Evolutionary conservation across 805 yeast species (phyloP).

Genomic region (Kodamaea sagamina): DNA sequence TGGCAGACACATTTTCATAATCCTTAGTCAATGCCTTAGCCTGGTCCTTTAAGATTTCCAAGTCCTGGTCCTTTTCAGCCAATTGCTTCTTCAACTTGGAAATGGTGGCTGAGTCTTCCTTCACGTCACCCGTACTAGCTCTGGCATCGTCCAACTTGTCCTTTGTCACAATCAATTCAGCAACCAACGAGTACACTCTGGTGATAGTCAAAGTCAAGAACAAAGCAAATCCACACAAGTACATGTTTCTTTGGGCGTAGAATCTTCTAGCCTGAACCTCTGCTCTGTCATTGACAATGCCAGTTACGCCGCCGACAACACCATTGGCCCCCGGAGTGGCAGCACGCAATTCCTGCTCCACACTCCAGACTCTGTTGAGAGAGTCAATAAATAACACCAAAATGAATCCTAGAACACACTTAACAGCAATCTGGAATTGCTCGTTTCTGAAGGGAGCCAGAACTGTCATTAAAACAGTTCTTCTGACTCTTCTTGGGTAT

Average conservation of each 20-base stretch:
- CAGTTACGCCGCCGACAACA: slow-evolving; percentile 24
- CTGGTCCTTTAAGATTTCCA: slow-evolving; percentile 70
- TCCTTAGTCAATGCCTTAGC: slow-evolving; percentile 66
- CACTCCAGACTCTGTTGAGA: slow-evolving; percentile 75
- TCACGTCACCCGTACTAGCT: slow-evolving; percentile 21
- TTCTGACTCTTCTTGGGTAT: slow-evolving; percentile 72
- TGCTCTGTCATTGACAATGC: slow-evolving; percentile 57
- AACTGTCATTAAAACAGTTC: slow-evolving; percentile 61
- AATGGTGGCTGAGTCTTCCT: slow-evolving; percentile 40
- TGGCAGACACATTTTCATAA: slow-evolving; percentile 34
- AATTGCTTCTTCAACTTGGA: slow-evolving; percentile 46
- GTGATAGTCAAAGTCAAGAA: slow-evolving; percentile 83
- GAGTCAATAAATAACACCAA: slow-evolving; percentile 84
- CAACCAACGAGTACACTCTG: slow-evolving; percentile 80
- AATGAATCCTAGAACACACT: slow-evolving; percentile 82
- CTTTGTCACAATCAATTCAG: slow-evolving; percentile 67
- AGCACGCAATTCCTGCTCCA: slow-evolving; percentile 59
- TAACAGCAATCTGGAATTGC: slow-evolving; percentile 72
- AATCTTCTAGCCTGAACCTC: slow-evolving; percentile 90
- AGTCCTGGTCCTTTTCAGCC: slow-evolving; percentile 62
- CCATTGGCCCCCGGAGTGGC: slow-evolving; percentile 20
- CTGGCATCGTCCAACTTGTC: slow-evolving; percentile 51
- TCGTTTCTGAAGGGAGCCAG: slow-evolving; percentile 70
- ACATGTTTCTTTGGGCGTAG: slow-evolving; percentile 95
- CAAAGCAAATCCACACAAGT: slow-evolving; percentile 91